These are phyloP conservation scores for Berberis thunbergii DNA, from an alignment of 164 flowering plant species.

Conservation along the genomic window DNA sequence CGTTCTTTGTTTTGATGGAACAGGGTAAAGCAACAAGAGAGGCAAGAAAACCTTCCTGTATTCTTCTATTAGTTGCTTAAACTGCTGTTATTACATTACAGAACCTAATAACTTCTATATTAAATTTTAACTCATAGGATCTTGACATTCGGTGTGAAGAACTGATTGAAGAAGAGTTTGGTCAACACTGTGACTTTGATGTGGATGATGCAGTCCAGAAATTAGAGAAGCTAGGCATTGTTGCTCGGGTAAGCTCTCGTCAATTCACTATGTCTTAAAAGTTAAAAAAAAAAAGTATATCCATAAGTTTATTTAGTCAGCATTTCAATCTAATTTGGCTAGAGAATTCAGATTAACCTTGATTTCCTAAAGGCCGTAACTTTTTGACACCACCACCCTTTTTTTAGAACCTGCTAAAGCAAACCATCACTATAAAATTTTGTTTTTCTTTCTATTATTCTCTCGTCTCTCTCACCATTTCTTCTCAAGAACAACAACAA, in stretches of 20 bases:
- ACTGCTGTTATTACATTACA: not conserved
- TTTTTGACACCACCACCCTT: too few species aligned
- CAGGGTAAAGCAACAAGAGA: constrained; percentile 64
- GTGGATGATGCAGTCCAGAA: constrained; percentile 89
- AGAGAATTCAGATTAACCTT: too few species aligned
- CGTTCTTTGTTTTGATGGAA: constrained; percentile 67
- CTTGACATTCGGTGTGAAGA: constrained; percentile 61
- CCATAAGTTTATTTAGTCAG: too few species aligned
- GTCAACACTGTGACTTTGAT: constrained; percentile 60
- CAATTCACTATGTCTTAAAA: not conserved
- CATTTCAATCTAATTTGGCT: too few species aligned
- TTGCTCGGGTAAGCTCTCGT: constrained; percentile 53
- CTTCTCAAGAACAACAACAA: too few species aligned
- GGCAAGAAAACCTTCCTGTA: constrained; percentile 14
- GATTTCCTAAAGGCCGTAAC: too few species aligned
- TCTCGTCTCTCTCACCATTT: too few species aligned
- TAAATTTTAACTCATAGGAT: constrained; percentile 30
- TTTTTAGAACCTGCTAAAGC: too few species aligned
- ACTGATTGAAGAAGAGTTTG: constrained; percentile 60
- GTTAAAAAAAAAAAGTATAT: too few species aligned
- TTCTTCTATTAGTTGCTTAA: not conserved
- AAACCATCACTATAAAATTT: too few species aligned
- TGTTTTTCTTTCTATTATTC: too few species aligned
- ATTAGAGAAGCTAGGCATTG: constrained; percentile 78
- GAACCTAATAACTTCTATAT: not conserved